Conservation (phyloP, 805 yeast genomes). For the Scheffersomyces amazonensis region DNA sequence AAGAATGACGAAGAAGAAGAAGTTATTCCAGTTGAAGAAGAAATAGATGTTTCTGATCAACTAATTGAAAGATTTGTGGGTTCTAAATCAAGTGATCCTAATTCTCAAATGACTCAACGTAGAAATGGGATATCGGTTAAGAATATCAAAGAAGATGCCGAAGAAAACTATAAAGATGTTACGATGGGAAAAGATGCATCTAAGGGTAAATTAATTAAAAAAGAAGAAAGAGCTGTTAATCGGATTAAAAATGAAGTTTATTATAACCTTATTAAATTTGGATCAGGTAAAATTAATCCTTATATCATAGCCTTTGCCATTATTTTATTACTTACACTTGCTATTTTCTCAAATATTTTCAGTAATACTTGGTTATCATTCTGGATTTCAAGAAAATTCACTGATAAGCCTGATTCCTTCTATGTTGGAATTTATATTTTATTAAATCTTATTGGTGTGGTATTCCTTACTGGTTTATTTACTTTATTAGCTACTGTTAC, state of each 20-base stretch:
- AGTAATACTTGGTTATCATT: slow-evolving; percentile 75
- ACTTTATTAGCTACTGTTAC: slow-evolving; percentile 44
- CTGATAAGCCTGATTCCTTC: slow-evolving; percentile 41
- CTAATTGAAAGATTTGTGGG: neutral
- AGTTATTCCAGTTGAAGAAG: slow-evolving; percentile 2
- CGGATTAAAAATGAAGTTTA: slow-evolving; percentile 33
- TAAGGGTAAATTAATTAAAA: slow-evolving; percentile 22
- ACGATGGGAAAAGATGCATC: slow-evolving; percentile 7
- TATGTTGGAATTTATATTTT: slow-evolving; percentile 71
- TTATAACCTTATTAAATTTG: slow-evolving; percentile 25
- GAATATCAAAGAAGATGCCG: slow-evolving; percentile 9
- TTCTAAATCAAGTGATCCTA: slow-evolving; percentile 20
- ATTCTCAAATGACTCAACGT: slow-evolving; percentile 47
- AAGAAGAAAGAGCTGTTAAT: slow-evolving; percentile 59
- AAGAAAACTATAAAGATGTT: slow-evolving; percentile 11
- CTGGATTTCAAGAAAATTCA: slow-evolving; percentile 62
- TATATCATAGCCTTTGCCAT: slow-evolving; percentile 8
- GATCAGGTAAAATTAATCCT: slow-evolving; percentile 21
- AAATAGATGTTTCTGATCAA: neutral
- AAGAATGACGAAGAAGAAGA: slow-evolving; percentile 34
- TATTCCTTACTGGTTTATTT: slow-evolving; percentile 40
- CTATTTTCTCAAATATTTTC: slow-evolving; percentile 49
- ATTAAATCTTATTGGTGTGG: slow-evolving; percentile 46
- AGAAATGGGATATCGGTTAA: neutral
- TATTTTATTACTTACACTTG: slow-evolving; percentile 4